phyloP scores from a whole-genome alignment of 2,329 filamentous ascomycete species.

The Sporothrix curviconia region DNA sequence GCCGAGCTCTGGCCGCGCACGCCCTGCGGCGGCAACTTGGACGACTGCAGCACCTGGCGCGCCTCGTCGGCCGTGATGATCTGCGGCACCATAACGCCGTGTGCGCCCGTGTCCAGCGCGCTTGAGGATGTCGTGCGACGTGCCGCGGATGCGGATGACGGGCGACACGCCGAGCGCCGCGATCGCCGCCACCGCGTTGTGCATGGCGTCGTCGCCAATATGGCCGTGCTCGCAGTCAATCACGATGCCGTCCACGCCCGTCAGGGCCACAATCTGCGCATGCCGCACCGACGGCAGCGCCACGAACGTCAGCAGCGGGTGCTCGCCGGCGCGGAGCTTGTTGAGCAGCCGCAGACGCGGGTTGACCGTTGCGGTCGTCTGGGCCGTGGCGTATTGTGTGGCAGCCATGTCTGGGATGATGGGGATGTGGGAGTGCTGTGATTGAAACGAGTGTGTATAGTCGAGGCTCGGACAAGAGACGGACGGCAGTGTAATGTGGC shows the following conservation, averaged over 20 bases:
- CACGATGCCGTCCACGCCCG: constrained; percentile 43
- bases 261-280: constrained; percentile 43
- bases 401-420: neutral
- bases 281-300: constrained; percentile 40
- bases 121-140: constrained; percentile 41
- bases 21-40: constrained; percentile 46
- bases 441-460: too few relatives aligned
- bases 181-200: constrained; percentile 48
- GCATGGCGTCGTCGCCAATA: constrained; percentile 45
- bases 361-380: constrained; percentile 12
- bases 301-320: constrained; percentile 43
- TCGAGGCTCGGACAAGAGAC: too few relatives aligned
- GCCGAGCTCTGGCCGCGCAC: constrained; percentile 45
- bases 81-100: constrained; percentile 44
- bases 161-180: constrained; percentile 39
- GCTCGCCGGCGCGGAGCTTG: constrained; percentile 20
- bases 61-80: constrained; percentile 41
- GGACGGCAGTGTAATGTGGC: too few relatives aligned
- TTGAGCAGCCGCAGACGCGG: constrained; percentile 25
- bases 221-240: constrained; percentile 50
- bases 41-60: constrained; percentile 37
- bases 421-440: neutral
- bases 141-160: constrained; percentile 32
- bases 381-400: constrained; percentile 22
- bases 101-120: constrained; percentile 44